Evolutionary conservation across 1,139 yeast genomes (phyloP).

Genomic region (Candida frijolesensis): DNA sequence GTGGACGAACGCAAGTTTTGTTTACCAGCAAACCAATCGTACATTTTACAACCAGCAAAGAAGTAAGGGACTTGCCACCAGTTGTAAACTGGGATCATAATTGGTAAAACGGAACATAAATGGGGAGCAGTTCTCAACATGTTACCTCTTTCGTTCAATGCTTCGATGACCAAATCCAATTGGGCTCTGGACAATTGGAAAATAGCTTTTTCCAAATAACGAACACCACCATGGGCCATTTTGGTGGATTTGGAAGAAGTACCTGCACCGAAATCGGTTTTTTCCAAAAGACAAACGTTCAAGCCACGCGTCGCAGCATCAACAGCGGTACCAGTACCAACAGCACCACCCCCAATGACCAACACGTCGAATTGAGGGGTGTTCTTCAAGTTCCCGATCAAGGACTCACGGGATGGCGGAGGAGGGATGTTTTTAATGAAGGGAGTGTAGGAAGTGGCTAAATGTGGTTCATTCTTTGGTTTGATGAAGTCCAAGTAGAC

Average conservation of each 20-base stretch:
- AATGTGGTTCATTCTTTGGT: conserved; percentile 37
- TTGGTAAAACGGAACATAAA: conserved; percentile 82
- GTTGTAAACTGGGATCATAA: conserved; percentile 91
- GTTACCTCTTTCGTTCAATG: conserved; percentile 87
- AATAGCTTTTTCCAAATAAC: conserved; percentile 93
- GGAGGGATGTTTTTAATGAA: conserved; percentile 34
- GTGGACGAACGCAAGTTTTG: conserved; percentile 84
- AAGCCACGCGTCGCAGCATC: conserved; percentile 92
- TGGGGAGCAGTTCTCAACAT: conserved; percentile 94
- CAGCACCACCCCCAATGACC: conserved; percentile 94
- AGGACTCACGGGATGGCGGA: conserved; percentile 41
- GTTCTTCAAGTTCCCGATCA: conserved; percentile 33
- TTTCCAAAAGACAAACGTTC: conserved; percentile 84
- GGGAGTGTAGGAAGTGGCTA: conserved; percentile 38
- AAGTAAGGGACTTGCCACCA: conserved; percentile 98
- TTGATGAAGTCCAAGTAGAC: conserved; percentile 46
- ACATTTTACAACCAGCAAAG: conserved; percentile 88
- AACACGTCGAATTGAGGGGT: conserved; percentile 72
- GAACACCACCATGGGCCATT: conserved; percentile 97
- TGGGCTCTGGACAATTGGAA: conserved; percentile 90
- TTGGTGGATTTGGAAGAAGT: conserved; percentile 95
- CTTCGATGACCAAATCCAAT: conserved; percentile 90
- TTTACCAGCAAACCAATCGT: conserved; percentile 90
- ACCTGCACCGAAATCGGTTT: conserved; percentile 87
- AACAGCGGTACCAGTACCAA: conserved; percentile 91